phyloP scores from a whole-genome alignment of 2,329 filamentous ascomycete species.

The Venturia oleaginea region DNA sequence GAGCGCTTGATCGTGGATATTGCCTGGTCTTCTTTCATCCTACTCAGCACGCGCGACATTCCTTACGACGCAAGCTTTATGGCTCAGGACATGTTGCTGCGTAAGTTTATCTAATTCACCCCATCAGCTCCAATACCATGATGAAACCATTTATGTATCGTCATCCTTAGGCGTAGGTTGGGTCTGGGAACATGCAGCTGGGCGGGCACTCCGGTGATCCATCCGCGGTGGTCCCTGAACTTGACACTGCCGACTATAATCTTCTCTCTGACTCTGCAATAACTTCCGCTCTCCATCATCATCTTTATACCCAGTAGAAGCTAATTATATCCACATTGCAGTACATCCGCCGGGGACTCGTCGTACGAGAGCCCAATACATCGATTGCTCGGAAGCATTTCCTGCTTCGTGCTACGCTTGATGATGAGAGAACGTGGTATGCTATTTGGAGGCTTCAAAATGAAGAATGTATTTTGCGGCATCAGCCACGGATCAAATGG shows the following conservation, averaged over 20 bases:
- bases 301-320: neutral
- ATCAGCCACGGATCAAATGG: too few relatives aligned
- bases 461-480: too few relatives aligned
- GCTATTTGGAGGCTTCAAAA: too few relatives aligned
- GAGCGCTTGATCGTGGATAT: neutral
- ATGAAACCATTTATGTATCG: conserved; percentile 76
- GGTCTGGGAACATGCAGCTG: conserved; percentile 3
- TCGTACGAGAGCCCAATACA: too few relatives aligned
- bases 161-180: conserved; percentile 81
- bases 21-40: neutral
- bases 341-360: neutral
- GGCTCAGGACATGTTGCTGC: too few relatives aligned
- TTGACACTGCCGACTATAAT: conserved; percentile 10
- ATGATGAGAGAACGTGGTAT: too few relatives aligned
- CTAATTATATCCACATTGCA: neutral
- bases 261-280: conserved; percentile 5
- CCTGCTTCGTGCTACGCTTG: too few relatives aligned
- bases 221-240: neutral
- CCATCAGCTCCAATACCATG: conserved; percentile 40
- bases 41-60: too few relatives aligned
- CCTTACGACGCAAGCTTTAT: too few relatives aligned
- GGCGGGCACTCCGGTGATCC: neutral
- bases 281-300: neutral
- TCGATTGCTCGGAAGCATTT: too few relatives aligned
- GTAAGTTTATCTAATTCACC: neutral